Evolutionary conservation across 1,284 basidiomycete species (phyloP), one percentile per base, ranked within the genome.

Genomic region (Puccinia triticina): DNA sequence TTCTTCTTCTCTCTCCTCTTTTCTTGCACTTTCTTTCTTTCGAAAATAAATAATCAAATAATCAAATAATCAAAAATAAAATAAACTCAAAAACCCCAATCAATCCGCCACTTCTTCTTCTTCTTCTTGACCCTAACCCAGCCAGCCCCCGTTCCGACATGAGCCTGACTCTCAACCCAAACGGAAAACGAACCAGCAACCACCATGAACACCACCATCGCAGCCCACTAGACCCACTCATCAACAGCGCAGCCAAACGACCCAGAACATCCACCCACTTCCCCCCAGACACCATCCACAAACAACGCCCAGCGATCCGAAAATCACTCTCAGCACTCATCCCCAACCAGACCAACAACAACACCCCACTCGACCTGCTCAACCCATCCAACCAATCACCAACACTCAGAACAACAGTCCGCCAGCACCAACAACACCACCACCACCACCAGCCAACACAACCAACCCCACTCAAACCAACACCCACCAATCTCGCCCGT

Each of bases 241-340:
- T 26, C 50, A 55, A 57, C 53, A 7, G 18, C 2, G 10, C 21
- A 14, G 2, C n/a, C 11, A 75, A 75, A 46, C 73, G 73, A 75
- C 40, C 48, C 53, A 50, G 32, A 75, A 75, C 57, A 11, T 23
- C 46, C 57, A 77, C 57, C 74, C 40, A 0, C 74, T 29, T 55
- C 73, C 48, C 2, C 46, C 34, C 48, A 55, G n/a, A 43, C 34
- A 43, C 14, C n/a, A 72, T 2, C 32, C 29, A 66, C 8, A 34
- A 32, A 18, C 64, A 72, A 72, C 69, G 69, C 10, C 69, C 69
- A 23, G 26, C 34, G 2, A 72, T 72, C 40, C 57, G 57, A 75
- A 75, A 75, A 75, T 53, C 72, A 40, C 37, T 57, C 29, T 75
- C 72, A 4, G 53, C 11, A 37, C 72, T 75, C 53, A 75, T 75